A percentile compares a stretch with the other conserved stretches of the same genome.
These are phyloP conservation scores for Melanopsichium pennsylvanicum DNA, from an alignment of 1,284 basidiomycete species.

Conservation along the genomic window DNA sequence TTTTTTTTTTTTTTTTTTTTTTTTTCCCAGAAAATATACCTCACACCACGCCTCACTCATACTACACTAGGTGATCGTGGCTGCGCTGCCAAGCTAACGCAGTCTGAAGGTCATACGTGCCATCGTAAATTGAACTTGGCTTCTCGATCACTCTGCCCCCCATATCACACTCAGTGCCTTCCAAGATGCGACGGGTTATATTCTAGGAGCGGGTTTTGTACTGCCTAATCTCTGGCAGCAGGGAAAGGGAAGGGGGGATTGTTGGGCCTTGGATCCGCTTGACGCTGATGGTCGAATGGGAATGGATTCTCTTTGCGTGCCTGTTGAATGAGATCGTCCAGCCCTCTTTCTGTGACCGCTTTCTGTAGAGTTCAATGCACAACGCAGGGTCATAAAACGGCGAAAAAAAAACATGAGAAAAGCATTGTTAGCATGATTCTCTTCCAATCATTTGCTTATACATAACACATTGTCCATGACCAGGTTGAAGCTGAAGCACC, in stretches of 20 bases:
- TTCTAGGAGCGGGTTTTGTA: neutral
- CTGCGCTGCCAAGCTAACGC: too few relatives aligned
- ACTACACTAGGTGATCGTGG: too few relatives aligned
- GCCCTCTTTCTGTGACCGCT: conserved; percentile 80
- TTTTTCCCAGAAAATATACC: neutral
- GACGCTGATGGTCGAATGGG: conserved; percentile 52
- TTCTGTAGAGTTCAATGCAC: conserved; percentile 72
- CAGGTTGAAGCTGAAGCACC: too few relatives aligned
- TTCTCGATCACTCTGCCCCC: too few relatives aligned
- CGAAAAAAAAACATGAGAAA: neutral
- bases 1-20: neutral
- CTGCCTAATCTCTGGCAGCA: conserved; percentile 27
- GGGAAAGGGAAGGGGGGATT: conserved; percentile 59
- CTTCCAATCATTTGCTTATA: too few relatives aligned
- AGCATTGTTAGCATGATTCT: neutral
- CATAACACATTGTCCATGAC: too few relatives aligned
- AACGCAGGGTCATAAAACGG: neutral
- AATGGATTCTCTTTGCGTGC: conserved; percentile 70
- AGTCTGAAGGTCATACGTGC: too few relatives aligned
- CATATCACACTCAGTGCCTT: too few relatives aligned
- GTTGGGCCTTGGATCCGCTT: conserved; percentile 19
- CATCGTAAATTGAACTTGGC: too few relatives aligned
- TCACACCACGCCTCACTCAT: neutral
- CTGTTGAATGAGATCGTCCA: conserved; percentile 78
- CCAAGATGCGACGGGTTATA: too few relatives aligned